Evolutionary conservation across 805 yeast species (phyloP).

Genomic region (Pichia californica): DNA sequence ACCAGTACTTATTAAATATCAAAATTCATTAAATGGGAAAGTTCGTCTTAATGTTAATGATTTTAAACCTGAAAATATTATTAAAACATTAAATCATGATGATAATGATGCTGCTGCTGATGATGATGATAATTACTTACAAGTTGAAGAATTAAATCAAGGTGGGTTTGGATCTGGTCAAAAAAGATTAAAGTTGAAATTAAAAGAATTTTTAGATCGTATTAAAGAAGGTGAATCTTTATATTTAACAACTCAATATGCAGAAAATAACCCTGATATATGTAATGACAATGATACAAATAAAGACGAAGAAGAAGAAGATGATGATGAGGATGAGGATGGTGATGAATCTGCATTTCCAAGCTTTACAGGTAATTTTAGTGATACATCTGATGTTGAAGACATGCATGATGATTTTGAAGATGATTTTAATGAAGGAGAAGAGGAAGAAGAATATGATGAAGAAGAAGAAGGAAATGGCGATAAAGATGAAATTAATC

Average conservation of each 20-base stretch:
- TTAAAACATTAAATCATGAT: slow-evolving; percentile 8
- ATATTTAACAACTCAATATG: slow-evolving; percentile 68
- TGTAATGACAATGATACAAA: not conserved
- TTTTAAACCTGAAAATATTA: slow-evolving; percentile 10
- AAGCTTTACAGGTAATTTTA: too few species aligned
- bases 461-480: slow-evolving; percentile 12
- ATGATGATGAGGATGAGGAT: slow-evolving; percentile 17
- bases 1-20: slow-evolving; percentile 11
- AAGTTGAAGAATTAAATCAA: slow-evolving; percentile 50
- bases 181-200: slow-evolving; percentile 42
- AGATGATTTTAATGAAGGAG: slow-evolving; percentile 28
- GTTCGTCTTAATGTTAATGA: slow-evolving; percentile 4
- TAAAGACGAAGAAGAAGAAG: slow-evolving; percentile 12
- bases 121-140: slow-evolving; percentile 24
- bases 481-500: slow-evolving; percentile 30
- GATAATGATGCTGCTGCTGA: not conserved
- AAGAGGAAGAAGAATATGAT: slow-evolving; percentile 9
- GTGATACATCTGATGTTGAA: not conserved
- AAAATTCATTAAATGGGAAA: not conserved
- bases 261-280: slow-evolving; percentile 36
- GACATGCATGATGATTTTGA: slow-evolving; percentile 29
- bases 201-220: slow-evolving; percentile 41
- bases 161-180: slow-evolving; percentile 70
- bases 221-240: slow-evolving; percentile 34
- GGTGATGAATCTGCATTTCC: slow-evolving; percentile 1